Percentiles rank a stretch among this genome's conserved stretches.
Evolutionary conservation across 1,284 basidiomycete genomes (phyloP).

Genomic region (Rhodotorula glutinis): DNA sequence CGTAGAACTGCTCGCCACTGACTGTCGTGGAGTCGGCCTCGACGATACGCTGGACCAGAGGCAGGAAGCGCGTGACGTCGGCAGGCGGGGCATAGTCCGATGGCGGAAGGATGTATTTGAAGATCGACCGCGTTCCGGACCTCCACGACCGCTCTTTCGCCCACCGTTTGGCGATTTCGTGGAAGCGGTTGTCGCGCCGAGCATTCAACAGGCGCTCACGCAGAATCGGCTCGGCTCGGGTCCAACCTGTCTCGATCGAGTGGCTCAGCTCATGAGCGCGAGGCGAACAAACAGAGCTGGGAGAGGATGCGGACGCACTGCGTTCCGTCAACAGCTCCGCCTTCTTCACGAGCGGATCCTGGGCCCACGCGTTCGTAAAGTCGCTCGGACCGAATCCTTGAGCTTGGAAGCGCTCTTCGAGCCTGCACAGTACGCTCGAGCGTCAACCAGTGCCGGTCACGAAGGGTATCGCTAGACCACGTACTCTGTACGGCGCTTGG

Average conservation of each 20-base stretch:
- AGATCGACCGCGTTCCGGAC: not conserved
- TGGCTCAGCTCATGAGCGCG: too few species aligned
- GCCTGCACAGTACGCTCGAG: not conserved
- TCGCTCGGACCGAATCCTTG: not conserved
- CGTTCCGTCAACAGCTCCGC: slow-evolving; percentile 2
- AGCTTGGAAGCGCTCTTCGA: slow-evolving; percentile 3
- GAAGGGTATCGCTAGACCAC: not conserved
- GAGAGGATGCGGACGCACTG: not conserved
- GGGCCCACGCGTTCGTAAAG: not conserved
- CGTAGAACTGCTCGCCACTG: not conserved
- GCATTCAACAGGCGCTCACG: not conserved
- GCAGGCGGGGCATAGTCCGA: not conserved
- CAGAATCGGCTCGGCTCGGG: not conserved
- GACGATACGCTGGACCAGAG: not conserved
- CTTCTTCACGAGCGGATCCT: not conserved
- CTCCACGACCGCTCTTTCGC: too few species aligned
- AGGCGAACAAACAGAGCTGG: not conserved
- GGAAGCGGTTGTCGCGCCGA: not conserved
- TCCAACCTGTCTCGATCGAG: not conserved
- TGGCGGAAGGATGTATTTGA: not conserved
- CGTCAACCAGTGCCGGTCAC: too few species aligned
- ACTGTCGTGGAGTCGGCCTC: not conserved
- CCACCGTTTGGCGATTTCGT: too few species aligned
- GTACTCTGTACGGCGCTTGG: slow-evolving; percentile 7
- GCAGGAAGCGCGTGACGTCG: not conserved